Evolutionary conservation across 192 early-diverging fungal species (phyloP).

Genomic region (Blastocladiella britannica): DNA sequence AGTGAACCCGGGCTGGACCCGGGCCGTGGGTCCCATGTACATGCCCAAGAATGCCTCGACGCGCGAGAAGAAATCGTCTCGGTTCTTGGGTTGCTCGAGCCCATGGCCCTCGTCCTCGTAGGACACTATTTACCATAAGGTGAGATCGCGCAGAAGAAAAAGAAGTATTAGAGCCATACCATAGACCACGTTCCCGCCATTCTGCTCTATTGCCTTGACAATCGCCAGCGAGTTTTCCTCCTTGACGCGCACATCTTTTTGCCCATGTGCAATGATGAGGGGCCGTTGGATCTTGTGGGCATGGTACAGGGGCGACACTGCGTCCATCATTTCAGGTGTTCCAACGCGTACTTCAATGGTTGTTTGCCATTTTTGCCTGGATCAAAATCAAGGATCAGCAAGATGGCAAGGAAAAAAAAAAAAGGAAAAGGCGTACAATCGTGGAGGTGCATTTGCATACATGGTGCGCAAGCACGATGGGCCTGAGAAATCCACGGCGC

Average conservation of each 20-base stretch:
- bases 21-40: constrained; percentile 10
- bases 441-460: constrained; percentile 6
- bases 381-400: too few relatives aligned
- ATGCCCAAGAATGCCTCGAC: constrained; percentile 13
- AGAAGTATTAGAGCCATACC: too few relatives aligned
- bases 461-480: constrained; percentile 15
- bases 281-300: constrained; percentile 15
- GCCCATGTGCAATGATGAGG: constrained; percentile 16
- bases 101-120: constrained; percentile 18
- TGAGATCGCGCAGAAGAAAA: too few relatives aligned
- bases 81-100: constrained; percentile 14
- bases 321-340: constrained; percentile 8
- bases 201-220: constrained; percentile 11
- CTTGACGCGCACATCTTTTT: constrained; percentile 18
- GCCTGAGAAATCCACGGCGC: constrained; percentile 15
- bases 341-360: constrained; percentile 13
- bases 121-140: too few relatives aligned
- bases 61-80: constrained; percentile 10
- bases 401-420: too few relatives aligned
- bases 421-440: too few relatives aligned
- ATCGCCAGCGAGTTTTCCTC: constrained; percentile 17
- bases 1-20: too few relatives aligned
- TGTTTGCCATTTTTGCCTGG: constrained; percentile 3
- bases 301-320: constrained; percentile 9
- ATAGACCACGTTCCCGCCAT: constrained; percentile 11